Conservation (phyloP, 257 asterid genomes). For the Salvia rosmarinus region DNA sequence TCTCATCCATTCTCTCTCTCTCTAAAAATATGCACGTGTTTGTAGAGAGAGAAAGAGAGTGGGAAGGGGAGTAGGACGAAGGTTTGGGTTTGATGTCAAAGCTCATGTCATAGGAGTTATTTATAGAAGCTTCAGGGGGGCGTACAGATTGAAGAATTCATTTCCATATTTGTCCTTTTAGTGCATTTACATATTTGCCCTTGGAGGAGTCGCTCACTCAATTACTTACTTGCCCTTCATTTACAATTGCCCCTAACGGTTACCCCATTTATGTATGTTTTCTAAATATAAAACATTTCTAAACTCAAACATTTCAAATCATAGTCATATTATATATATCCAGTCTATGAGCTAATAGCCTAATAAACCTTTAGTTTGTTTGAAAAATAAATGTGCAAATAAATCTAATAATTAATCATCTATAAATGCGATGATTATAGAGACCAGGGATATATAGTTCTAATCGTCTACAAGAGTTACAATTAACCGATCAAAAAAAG, state of each 20-base stretch:
- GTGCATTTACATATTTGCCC: conserved; percentile 2
- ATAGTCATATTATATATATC: no score
- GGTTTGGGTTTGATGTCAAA: conserved; percentile 31
- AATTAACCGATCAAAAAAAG: no score
- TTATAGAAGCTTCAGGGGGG: conserved; percentile 27
- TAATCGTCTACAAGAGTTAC: no score
- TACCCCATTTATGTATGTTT: no score
- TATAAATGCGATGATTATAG: no score
- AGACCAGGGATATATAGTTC: no score
- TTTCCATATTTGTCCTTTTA: conserved; percentile 40
- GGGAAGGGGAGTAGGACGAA: conserved; percentile 7
- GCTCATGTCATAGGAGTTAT: background rate
- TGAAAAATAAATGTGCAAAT: no score
- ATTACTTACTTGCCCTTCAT: conserved; percentile 14
- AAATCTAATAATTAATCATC: no score
- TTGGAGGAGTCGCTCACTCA: background rate
- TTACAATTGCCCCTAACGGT: background rate
- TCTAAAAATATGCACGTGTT: background rate
- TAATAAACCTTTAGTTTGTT: no score
- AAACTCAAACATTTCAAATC: no score
- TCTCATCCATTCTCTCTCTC: conserved; percentile 58
- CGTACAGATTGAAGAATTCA: conserved; percentile 16
- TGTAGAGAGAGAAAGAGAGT: conserved; percentile 39
- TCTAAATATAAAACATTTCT: no score
- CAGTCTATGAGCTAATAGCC: no score